These are phyloP conservation scores for Aureobasidium lini DNA, from an alignment of 2,329 filamentous ascomycete genomes.

Conservation along the genomic window DNA sequence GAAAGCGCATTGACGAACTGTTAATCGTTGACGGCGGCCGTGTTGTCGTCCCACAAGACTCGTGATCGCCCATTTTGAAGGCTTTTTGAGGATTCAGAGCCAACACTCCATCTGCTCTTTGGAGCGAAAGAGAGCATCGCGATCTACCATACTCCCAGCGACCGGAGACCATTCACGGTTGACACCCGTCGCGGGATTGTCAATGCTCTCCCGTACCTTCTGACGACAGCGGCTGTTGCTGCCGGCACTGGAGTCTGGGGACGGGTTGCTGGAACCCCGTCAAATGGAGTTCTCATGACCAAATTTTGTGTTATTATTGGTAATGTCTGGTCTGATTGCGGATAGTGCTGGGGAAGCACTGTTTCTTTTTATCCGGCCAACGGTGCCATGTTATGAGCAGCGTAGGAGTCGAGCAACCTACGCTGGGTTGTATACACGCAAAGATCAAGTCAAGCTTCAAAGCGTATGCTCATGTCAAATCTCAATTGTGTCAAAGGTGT, in stretches of 20 bases:
- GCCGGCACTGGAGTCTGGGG: conserved; percentile 9
- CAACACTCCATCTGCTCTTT: neutral
- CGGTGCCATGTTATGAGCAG: conserved; percentile 1
- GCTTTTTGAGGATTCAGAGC: neutral
- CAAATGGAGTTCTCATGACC: conserved; percentile 1
- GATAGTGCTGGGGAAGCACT: conserved; percentile 9
- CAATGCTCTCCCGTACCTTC: neutral
- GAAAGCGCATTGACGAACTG: conserved; percentile 49
- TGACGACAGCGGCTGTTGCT: neutral
- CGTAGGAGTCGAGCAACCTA: neutral
- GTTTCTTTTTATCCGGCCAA: conserved; percentile 7
- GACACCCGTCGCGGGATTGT: neutral
- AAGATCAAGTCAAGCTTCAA: neutral
- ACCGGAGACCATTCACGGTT: neutral
- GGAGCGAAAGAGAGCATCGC: neutral
- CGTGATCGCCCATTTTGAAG: neutral
- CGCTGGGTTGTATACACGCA: neutral
- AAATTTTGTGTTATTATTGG: conserved; percentile 1
- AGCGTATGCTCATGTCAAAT: neutral
- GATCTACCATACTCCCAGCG: neutral
- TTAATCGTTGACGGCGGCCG: conserved; percentile 54
- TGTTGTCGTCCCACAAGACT: conserved; percentile 32
- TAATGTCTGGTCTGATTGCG: conserved; percentile 7
- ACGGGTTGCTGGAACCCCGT: neutral
- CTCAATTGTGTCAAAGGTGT: neutral